Conservation (phyloP, 139 green algal genomes). For the Tetradesmus obliquus region DNA sequence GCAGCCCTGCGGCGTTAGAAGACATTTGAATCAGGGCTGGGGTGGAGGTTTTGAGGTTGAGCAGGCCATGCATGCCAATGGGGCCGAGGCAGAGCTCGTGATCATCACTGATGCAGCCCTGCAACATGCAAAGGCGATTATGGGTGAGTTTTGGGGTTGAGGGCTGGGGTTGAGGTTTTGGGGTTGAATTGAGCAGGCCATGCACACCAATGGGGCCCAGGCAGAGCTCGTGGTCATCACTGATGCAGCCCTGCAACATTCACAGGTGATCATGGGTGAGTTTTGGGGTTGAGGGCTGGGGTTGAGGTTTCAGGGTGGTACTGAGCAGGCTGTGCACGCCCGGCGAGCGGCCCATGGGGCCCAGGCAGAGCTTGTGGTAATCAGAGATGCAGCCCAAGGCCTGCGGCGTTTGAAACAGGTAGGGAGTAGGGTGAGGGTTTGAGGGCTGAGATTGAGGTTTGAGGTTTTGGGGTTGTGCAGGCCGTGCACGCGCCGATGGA, state of each 20-base stretch:
- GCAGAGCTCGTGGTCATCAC: conserved; percentile 22
- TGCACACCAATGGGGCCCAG: conserved; percentile 19
- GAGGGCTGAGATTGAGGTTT: too few species aligned
- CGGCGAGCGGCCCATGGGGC: not conserved
- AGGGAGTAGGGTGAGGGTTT: too few species aligned
- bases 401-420: not conserved
- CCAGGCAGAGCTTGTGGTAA: conserved; percentile 18
- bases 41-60: not conserved
- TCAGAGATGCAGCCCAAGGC: conserved; percentile 6
- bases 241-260: conserved; percentile 4
- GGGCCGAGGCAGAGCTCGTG: conserved; percentile 27
- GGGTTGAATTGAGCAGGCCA: not conserved
- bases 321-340: conserved; percentile 1
- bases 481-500: conserved; percentile 1
- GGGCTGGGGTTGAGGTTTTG: too few species aligned
- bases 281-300: too few species aligned
- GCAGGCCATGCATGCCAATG: not conserved
- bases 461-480: not conserved
- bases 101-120: conserved; percentile 23
- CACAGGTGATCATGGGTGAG: too few species aligned
- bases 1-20: not conserved
- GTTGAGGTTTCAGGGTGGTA: not conserved
- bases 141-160: too few species aligned
- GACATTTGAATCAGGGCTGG: too few species aligned
- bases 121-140: not conserved